These are phyloP conservation scores for Allium fistulosum DNA, from an alignment of 106 monocot genomes.

Conservation along the genomic window DNA sequence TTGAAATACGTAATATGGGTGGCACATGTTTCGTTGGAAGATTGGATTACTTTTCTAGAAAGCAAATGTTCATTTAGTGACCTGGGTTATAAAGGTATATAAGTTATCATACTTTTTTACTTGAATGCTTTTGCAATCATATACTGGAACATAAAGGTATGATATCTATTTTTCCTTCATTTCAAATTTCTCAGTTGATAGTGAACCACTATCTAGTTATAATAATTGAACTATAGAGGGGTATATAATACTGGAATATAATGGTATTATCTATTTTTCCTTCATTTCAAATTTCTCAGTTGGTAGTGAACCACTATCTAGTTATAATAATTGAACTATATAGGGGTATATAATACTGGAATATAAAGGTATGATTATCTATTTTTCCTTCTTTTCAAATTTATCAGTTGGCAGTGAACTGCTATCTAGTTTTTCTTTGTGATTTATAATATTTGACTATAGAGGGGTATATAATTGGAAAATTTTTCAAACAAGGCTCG, in stretches of 20 bases:
- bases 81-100: too few species aligned
- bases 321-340: not conserved
- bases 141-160: not conserved
- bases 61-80: too few species aligned
- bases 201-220: not conserved
- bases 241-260: not conserved
- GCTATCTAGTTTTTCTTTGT: not conserved
- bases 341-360: too few species aligned
- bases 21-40: too few species aligned
- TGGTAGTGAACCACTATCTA: not conserved
- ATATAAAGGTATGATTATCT: not conserved
- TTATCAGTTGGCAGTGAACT: not conserved
- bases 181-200: too few species aligned
- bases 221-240: not conserved
- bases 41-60: too few species aligned
- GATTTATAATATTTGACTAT: not conserved
- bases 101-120: not conserved
- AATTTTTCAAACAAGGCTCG: too few species aligned
- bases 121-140: not conserved
- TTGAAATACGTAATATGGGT: too few species aligned
- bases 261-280: not conserved
- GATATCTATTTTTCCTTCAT: too few species aligned
- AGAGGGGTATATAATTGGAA: too few species aligned
- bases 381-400: too few species aligned
- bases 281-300: too few species aligned